Base-by-base conservation (phyloP, 2,329 filamentous ascomycete species). In the Chaetomiaceae sp. region DNA sequence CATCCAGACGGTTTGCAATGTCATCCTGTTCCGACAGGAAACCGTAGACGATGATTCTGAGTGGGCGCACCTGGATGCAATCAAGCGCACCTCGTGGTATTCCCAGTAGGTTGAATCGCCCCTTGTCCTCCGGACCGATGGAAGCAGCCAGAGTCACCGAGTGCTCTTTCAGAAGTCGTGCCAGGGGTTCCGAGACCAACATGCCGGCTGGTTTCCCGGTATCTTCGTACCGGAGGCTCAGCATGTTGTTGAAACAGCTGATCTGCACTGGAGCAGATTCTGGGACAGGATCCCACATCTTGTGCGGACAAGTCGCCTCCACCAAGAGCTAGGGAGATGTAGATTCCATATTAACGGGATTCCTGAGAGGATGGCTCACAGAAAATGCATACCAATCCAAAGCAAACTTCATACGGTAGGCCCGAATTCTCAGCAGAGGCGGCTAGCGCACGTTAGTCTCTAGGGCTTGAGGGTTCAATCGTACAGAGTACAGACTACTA, bases 41-140 rank as follows among this genome's bases (percentile, higher is more conserved):
- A 16, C 43, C 79, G 55, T 79, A 75, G 43, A 79, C 69, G 51
- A 76, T 74, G 41, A n/a, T 47, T 58, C 23, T 39, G 19, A 39
- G 16, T 39, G 35, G 35, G 17, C 35, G 17, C 35, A 14, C 35
- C 35, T 16, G 35, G 12, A 39, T 38, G 33, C 6, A 27, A 6
- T 12, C 25, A 27, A 6, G 12, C 25, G 51, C 45, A 49, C 13
- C 48, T 38, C 27, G 38, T 40, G 27, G 21, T 19, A 20, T 33
- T 16, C 31, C 31, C 39, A n/a, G 21, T 8, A 4, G 23, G 44
- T 21, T 39, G 35, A 16, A 39, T 5, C 35, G 5, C 13, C 19
- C 10, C 35, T 16, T 13, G 35, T 39, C 13, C 4, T 39, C 4
- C 35, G 35, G 10, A 20, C 35, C 35, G 17, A 39, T 39, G 19